Conservation (phyloP, 108 stramenopile genomes). For the Stephanodiscus triporus region DNA sequence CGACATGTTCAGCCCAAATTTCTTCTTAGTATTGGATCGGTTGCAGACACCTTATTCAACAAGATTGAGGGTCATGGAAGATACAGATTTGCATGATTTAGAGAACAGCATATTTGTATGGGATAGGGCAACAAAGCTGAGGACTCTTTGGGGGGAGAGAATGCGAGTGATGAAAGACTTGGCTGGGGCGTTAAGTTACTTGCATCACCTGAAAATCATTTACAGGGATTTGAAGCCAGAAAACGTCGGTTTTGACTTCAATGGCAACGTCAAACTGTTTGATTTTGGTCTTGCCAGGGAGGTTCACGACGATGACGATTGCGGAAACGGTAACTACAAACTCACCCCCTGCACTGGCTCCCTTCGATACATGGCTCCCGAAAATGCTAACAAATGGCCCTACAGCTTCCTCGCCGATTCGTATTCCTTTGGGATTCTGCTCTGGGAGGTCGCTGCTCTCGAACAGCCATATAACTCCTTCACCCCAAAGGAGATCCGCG, state of each 20-base stretch:
- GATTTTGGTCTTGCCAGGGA: constrained; percentile 46
- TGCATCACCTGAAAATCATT: constrained; percentile 33
- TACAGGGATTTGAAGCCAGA: constrained; percentile 47
- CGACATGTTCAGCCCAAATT: constrained; percentile 56
- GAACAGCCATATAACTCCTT: constrained; percentile 55
- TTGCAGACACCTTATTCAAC: constrained; percentile 41
- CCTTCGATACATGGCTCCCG: constrained; percentile 59
- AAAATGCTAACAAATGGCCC: constrained; percentile 53
- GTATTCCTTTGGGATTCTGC: constrained; percentile 70
- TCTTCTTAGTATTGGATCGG: constrained; percentile 49
- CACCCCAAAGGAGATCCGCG: constrained; percentile 35
- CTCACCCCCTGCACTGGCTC: constrained; percentile 82
- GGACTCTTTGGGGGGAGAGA: constrained; percentile 35
- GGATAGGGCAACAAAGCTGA: constrained; percentile 26
- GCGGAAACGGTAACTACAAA: constrained; percentile 60
- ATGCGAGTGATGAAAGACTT: constrained; percentile 38
- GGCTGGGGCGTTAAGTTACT: constrained; percentile 36
- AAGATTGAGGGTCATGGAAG: constrained; percentile 36
- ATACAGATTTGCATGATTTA: constrained; percentile 15
- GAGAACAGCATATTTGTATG: constrained; percentile 29
- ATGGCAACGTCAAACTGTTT: constrained; percentile 35
- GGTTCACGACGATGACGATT: constrained; percentile 21
- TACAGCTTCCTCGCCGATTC: constrained; percentile 77
- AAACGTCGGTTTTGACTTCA: constrained; percentile 31
- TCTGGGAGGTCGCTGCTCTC: constrained; percentile 72